Evolutionary conservation across 1,284 basidiomycete species (phyloP).

Genomic region (Fomitopsis palustris): DNA sequence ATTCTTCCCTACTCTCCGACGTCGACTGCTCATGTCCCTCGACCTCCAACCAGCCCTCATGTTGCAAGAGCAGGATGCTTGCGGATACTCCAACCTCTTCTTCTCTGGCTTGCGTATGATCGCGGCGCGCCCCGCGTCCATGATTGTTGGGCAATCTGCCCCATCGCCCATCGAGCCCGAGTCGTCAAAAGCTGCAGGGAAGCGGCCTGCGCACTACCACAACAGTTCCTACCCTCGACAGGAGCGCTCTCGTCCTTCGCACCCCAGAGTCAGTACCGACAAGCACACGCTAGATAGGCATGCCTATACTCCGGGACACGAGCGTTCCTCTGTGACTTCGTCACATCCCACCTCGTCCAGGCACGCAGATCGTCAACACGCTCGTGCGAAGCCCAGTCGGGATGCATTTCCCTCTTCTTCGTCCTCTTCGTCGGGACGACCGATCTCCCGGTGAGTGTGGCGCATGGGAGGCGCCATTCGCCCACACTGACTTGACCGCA

Average conservation of each 20-base stretch:
- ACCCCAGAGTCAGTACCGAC: background rate
- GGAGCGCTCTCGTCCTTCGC: background rate
- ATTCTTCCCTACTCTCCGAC: background rate
- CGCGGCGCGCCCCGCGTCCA: constrained; percentile 2
- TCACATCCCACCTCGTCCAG: background rate
- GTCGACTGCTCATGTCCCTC: background rate
- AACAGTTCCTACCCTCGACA: background rate
- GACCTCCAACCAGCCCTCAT: constrained; percentile 1
- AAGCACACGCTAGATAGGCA: background rate
- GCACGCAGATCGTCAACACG: background rate
- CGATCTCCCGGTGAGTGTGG: background rate
- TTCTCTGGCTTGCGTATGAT: constrained; percentile 7
- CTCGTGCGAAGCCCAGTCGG: background rate
- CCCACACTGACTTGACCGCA: constrained; percentile 1
- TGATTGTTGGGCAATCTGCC: constrained; percentile 5
- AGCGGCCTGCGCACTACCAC: background rate
- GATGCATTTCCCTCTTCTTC: background rate
- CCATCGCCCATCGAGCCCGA: constrained; percentile 1
- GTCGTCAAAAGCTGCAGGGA: background rate
- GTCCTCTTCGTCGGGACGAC: background rate
- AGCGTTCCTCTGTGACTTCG: too few relatives aligned
- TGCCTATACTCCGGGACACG: background rate
- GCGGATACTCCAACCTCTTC: constrained; percentile 9
- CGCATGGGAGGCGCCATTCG: background rate
- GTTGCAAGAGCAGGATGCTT: background rate